Evolutionary conservation across 2,329 filamentous ascomycete species (phyloP).

Genomic region (Sarocladium oryzae): DNA sequence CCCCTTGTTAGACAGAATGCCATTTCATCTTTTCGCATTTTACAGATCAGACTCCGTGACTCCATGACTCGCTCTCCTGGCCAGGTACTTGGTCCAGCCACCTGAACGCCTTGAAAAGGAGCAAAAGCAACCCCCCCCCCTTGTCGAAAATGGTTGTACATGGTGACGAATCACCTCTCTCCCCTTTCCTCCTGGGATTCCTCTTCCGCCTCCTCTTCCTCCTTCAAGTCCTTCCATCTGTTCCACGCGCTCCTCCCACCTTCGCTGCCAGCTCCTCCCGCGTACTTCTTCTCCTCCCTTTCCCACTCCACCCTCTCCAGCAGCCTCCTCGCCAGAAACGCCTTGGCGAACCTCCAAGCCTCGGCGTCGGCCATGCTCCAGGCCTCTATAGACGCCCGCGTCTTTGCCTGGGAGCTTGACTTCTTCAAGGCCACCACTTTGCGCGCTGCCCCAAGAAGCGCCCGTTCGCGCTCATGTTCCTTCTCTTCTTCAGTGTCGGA

Average conservation of each 20-base stretch:
- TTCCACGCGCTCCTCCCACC: constrained; percentile 30
- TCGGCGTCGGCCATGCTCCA: constrained; percentile 70
- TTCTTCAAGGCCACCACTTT: constrained; percentile 44
- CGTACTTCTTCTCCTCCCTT: constrained; percentile 59
- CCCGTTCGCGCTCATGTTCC: constrained; percentile 35
- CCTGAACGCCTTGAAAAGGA: neutral
- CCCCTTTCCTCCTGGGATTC: neutral
- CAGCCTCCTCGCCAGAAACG: constrained; percentile 55
- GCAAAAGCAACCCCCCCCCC: neutral
- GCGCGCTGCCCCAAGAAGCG: constrained; percentile 41
- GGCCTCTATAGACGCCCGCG: constrained; percentile 53
- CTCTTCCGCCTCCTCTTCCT: neutral
- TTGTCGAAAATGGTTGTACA: neutral
- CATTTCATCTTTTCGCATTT: neutral
- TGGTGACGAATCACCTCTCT: neutral
- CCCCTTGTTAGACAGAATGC: constrained; percentile 6
- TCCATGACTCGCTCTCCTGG: too few relatives aligned
- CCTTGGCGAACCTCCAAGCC: constrained; percentile 68
- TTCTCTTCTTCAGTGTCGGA: constrained; percentile 13
- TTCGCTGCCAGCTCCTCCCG: constrained; percentile 52
- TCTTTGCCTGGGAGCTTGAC: constrained; percentile 33
- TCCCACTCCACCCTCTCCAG: constrained; percentile 65
- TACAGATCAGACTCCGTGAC: neutral
- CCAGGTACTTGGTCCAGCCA: too few relatives aligned
- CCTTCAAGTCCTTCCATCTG: constrained; percentile 28